Conservation (phyloP, 73 alveolate genomes). For the Effrenium voratum region DNA sequence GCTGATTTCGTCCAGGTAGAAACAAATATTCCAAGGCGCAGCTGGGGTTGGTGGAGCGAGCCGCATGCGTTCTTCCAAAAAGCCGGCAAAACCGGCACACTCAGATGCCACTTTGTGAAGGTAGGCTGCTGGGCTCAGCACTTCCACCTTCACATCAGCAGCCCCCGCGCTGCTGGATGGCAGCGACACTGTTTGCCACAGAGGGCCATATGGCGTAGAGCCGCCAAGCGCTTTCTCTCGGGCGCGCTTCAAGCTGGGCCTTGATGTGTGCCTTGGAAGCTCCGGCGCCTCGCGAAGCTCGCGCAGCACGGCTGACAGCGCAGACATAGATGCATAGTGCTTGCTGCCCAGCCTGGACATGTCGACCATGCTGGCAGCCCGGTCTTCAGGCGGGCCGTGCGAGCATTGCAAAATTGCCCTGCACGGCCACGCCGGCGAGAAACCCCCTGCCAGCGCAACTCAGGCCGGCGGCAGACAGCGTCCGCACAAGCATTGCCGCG, state of each 20-base stretch:
- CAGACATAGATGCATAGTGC: too few species aligned
- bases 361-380: too few species aligned
- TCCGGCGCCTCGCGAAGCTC: too few species aligned
- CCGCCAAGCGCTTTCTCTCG: neutral
- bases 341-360: too few species aligned
- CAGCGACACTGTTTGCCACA: neutral
- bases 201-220: neutral
- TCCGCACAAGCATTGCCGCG: too few species aligned
- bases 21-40: neutral
- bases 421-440: too few species aligned
- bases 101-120: neutral
- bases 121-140: neutral
- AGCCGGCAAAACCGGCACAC: neutral
- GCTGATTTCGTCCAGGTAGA: neutral
- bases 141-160: neutral
- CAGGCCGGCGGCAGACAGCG: too few species aligned
- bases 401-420: too few species aligned
- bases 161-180: neutral
- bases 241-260: neutral
- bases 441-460: too few species aligned
- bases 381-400: too few species aligned
- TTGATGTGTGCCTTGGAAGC: neutral
- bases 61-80: neutral
- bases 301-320: too few species aligned
- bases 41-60: neutral